phyloP scores from a whole-genome alignment of 768 basidiomycete genomes.

The Amylocystis lapponica region DNA sequence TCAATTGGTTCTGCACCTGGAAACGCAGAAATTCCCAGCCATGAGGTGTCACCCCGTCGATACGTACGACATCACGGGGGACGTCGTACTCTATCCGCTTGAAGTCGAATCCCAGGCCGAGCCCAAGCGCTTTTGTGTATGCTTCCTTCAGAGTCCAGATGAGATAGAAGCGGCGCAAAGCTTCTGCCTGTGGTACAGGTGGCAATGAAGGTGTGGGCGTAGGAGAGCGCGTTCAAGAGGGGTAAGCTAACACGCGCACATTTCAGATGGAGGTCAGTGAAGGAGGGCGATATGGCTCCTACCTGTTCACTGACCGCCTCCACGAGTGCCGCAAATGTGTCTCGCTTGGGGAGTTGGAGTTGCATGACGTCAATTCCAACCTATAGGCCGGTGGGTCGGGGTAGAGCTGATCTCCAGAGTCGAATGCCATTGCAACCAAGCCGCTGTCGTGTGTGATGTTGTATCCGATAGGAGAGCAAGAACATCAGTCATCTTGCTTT shows the following conservation, averaged over 20 bases:
- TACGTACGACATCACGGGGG: conserved; percentile 39
- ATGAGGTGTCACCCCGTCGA: conserved; percentile 50
- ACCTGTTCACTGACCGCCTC: conserved; percentile 64
- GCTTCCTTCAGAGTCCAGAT: conserved; percentile 92
- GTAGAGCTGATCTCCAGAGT: conserved; percentile 26
- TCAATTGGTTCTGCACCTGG: conserved; percentile 25
- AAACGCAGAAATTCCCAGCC: conserved; percentile 73
- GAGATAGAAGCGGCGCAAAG: conserved; percentile 64
- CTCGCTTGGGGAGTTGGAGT: conserved; percentile 53
- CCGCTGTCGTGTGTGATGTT: conserved; percentile 82
- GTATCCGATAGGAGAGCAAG: conserved; percentile 47
- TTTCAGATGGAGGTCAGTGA: background rate
- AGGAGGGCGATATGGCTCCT: conserved; percentile 5
- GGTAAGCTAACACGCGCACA: conserved; percentile 31
- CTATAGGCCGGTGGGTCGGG: conserved; percentile 51
- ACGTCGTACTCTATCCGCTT: conserved; percentile 68
- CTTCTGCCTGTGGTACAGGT: conserved; percentile 41
- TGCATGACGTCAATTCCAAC: conserved; percentile 84
- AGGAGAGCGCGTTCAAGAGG: conserved; percentile 28
- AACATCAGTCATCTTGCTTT: conserved; percentile 8
- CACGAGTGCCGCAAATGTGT: conserved; percentile 55
- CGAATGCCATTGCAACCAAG: conserved; percentile 61
- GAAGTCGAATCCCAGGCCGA: conserved; percentile 82
- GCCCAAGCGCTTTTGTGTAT: conserved; percentile 82
- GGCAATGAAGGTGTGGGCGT: conserved; percentile 25